phyloP scores from a whole-genome alignment of 2,329 filamentous ascomycete genomes.

The Neoscytalidium dimidiatum region DNA sequence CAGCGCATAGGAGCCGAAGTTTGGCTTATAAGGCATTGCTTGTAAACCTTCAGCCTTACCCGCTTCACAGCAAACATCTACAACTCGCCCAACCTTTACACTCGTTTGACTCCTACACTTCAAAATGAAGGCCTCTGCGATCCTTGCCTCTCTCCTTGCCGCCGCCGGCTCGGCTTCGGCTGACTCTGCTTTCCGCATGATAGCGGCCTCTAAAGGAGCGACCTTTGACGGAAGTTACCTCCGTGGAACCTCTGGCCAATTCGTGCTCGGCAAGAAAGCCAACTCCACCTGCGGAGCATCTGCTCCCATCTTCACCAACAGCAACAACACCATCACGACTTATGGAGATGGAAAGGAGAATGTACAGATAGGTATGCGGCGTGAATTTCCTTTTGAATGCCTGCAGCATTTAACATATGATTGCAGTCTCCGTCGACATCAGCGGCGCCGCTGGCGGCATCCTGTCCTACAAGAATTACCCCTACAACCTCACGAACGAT shows the following conservation, averaged over 20 bases:
- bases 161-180: background rate
- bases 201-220: background rate
- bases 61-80: background rate
- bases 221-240: background rate
- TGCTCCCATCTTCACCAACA: background rate
- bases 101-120: background rate
- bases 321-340: background rate
- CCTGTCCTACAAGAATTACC: conserved; percentile 9
- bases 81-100: background rate
- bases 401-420: background rate
- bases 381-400: fast-evolving
- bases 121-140: background rate
- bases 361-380: background rate
- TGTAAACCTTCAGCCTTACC: background rate
- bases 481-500: background rate
- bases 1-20: background rate
- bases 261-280: conserved; percentile 1
- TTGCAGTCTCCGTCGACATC: conserved; percentile 1
- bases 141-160: background rate
- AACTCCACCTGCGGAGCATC: conserved; percentile 2
- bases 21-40: background rate
- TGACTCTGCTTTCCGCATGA: background rate
- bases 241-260: background rate
- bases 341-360: conserved; percentile 8
- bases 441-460: conserved; percentile 2